Evolutionary conservation across 2,329 filamentous ascomycete genomes (phyloP), one percentile per base, ranked within the genome.

Genomic region (Helotiales sp.): DNA sequence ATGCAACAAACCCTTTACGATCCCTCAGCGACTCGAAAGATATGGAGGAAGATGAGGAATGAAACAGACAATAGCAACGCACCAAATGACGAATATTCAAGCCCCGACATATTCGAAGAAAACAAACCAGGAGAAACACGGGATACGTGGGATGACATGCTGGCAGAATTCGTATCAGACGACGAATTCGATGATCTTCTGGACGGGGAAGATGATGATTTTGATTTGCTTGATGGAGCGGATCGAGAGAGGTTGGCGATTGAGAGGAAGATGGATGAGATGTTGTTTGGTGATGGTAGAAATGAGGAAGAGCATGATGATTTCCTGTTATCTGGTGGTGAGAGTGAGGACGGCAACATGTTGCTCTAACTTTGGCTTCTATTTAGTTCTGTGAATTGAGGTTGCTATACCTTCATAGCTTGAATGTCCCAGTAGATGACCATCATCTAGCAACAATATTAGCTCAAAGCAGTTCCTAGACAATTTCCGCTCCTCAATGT

Each of bases 1-100:
- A 68, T 67, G 63, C 66, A 67, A 29, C 58, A 36, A 31, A 62
- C 59, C 8, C 22, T 68, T 8, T 62, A 62, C 34, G 54, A 67
- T 34, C 40, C 56, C 5, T 46, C 54, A 15, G 55, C 57, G 13
- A 55, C 52, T 2, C 56, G 54, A 22, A 59, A 52, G 27, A 5
- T 64, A 25, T 58, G 50, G 47, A n/a, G 34, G 27, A 30, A 29
- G 17, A 13, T 27, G 10, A 12, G 17, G 25, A 22, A 1, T 33
- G 19, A 30, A 47, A 34, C 15, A 19, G 10, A 27, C 22, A 10
- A 30, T 5, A 3, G n/a, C 9, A 15, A 17, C 3, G 27, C 30
- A 25, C 22, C 40, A 13, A 8, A 31, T 13, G 22, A 44, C 12
- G 7, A 12, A 15, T 19, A 48, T 15, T 48, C 46, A 8, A 30